A percentile compares a stretch with the other conserved stretches of the same genome.
phyloP scores from a whole-genome alignment of 116 monocot species.

The Iris pallida region DNA sequence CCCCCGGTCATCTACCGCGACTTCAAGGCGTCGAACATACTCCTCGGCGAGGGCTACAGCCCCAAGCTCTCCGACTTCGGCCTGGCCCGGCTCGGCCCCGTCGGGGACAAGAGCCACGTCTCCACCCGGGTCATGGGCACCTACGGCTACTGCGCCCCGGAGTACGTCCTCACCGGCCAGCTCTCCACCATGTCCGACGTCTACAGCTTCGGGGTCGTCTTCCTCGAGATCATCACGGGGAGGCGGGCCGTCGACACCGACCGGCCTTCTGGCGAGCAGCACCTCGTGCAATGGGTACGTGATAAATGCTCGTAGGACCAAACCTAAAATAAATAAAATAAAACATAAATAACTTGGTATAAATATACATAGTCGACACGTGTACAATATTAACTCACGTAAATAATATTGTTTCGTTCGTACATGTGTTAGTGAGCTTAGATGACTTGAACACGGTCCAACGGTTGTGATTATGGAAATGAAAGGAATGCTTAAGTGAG shows the following conservation, averaged over 20 bases:
- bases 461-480: too few species aligned
- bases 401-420: too few species aligned
- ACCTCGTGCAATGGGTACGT: conserved; percentile 86
- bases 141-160: conserved; percentile 92
- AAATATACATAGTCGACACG: too few species aligned
- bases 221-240: conserved; percentile 91
- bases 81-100: conserved; percentile 72
- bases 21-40: conserved; percentile 92
- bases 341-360: too few species aligned
- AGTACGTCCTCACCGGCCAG: conserved; percentile 76
- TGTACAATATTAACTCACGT: too few species aligned
- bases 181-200: conserved; percentile 84
- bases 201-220: conserved; percentile 89
- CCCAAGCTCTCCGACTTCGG: conserved; percentile 87
- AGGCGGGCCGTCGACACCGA: conserved; percentile 69
- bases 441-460: too few species aligned
- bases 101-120: conserved; percentile 70
- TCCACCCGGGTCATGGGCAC: conserved; percentile 92
- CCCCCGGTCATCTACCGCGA: conserved; percentile 87
- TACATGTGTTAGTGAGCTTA: too few species aligned
- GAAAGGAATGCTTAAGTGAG: too few species aligned
- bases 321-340: too few species aligned
- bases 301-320: too few species aligned
- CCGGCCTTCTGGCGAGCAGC: conserved; percentile 51
- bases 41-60: conserved; percentile 60